These are phyloP conservation scores for Auricularia sp. DNA, from an alignment of 768 basidiomycete species.

Conservation along the genomic window DNA sequence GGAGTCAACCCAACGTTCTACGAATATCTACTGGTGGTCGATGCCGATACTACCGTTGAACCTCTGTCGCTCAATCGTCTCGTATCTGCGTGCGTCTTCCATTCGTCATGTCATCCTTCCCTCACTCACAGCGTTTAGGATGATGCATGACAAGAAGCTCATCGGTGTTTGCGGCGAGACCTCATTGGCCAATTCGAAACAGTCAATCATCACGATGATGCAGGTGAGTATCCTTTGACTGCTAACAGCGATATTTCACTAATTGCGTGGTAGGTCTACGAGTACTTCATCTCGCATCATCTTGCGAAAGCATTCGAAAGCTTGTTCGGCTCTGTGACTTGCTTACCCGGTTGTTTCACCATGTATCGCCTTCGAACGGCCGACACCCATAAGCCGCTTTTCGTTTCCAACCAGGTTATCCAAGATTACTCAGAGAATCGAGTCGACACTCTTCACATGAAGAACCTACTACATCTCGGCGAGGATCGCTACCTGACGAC, in stretches of 20 bases:
- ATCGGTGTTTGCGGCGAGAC: slow-evolving; percentile 96
- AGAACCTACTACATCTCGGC: slow-evolving; percentile 93
- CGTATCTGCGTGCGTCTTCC: slow-evolving; percentile 72
- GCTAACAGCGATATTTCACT: background rate
- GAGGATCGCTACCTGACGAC: slow-evolving; percentile 99
- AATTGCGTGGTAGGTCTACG: slow-evolving; percentile 59
- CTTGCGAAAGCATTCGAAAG: slow-evolving; percentile 97
- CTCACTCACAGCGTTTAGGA: slow-evolving; percentile 34
- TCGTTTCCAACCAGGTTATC: slow-evolving; percentile 85
- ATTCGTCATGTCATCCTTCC: background rate
- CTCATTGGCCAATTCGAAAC: slow-evolving; percentile 81
- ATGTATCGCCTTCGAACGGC: slow-evolving; percentile 90
- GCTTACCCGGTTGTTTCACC: slow-evolving; percentile 97
- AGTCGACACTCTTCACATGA: slow-evolving; percentile 96
- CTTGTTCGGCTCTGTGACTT: slow-evolving; percentile 95
- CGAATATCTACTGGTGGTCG: slow-evolving; percentile 88
- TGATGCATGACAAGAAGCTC: slow-evolving; percentile 93
- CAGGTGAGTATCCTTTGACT: slow-evolving; percentile 40
- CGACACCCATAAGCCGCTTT: slow-evolving; percentile 89
- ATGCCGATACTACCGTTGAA: slow-evolving; percentile 91
- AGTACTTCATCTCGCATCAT: slow-evolving; percentile 98
- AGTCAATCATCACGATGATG: slow-evolving; percentile 95
- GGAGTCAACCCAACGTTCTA: slow-evolving; percentile 99
- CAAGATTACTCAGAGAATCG: slow-evolving; percentile 92
- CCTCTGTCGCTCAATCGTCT: slow-evolving; percentile 80